phyloP scores from a whole-genome alignment of 345 rosid genomes.

The Salix dunnii region DNA sequence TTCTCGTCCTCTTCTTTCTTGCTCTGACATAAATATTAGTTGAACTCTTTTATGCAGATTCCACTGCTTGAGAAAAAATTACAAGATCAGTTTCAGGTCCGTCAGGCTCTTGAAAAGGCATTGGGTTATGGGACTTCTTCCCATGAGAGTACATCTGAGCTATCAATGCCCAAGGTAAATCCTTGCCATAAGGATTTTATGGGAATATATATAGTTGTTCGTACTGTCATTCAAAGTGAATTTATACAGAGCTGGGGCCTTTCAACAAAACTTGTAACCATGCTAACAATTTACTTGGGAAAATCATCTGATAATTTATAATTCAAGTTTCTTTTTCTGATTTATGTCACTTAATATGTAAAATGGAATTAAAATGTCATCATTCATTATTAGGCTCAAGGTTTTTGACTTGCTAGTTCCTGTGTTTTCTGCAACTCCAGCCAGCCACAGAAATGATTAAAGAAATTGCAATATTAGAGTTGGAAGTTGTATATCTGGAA shows the following conservation, averaged over 20 bases:
- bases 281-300: neutral
- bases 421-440: constrained; percentile 32
- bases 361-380: neutral
- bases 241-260: neutral
- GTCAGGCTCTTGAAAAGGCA: constrained; percentile 74
- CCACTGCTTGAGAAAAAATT: constrained; percentile 74
- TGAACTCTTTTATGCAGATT: constrained; percentile 49
- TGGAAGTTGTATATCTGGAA: constrained; percentile 87
- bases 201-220: neutral
- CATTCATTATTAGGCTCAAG: neutral
- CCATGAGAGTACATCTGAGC: constrained; percentile 31
- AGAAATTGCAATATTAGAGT: constrained; percentile 79
- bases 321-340: neutral
- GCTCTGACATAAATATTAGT: neutral
- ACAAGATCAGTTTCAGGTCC: constrained; percentile 73
- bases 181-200: constrained; percentile 8
- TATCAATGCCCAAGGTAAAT: constrained; percentile 63
- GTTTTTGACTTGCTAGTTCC: constrained; percentile 2
- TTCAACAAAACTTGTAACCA: neutral
- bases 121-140: constrained; percentile 58
- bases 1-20: neutral
- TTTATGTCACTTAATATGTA: neutral
- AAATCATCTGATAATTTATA: neutral
- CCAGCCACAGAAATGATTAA: constrained; percentile 78
- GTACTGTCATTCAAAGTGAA: neutral